Evolutionary conservation across 257 asterid genomes (phyloP).

Genomic region (Jacaranda mimosifolia): DNA sequence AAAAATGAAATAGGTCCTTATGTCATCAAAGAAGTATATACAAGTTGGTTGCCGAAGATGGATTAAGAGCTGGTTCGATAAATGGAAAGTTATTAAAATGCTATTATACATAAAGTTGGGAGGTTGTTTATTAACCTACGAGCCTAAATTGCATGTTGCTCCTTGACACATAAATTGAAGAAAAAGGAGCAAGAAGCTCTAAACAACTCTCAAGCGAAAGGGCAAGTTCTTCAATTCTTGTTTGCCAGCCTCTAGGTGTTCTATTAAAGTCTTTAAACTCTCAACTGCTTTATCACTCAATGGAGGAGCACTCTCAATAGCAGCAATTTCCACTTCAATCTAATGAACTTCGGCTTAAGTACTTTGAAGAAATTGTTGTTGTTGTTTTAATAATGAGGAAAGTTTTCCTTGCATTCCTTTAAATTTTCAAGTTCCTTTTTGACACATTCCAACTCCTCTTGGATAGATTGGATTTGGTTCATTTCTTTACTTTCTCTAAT

Average conservation of each 20-base stretch:
- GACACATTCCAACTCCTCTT: background rate
- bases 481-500: background rate
- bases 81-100: background rate
- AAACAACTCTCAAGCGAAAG: background rate
- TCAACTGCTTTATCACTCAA: background rate
- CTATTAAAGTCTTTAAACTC: background rate
- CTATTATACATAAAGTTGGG: background rate
- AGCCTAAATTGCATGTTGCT: too few species aligned
- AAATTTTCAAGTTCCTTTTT: background rate
- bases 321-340: background rate
- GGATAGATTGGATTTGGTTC: background rate
- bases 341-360: background rate
- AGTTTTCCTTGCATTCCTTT: background rate
- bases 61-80: background rate
- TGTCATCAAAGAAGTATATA: background rate
- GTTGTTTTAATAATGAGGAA: background rate
- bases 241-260: too few species aligned
- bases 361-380: background rate
- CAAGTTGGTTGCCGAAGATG: background rate
- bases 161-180: too few species aligned
- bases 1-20: background rate
- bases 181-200: too few species aligned
- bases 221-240: background rate
- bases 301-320: background rate
- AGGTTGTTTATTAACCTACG: background rate